Conservation (phyloP, 805 yeast species). For the Metschnikowia koreensis region DNA sequence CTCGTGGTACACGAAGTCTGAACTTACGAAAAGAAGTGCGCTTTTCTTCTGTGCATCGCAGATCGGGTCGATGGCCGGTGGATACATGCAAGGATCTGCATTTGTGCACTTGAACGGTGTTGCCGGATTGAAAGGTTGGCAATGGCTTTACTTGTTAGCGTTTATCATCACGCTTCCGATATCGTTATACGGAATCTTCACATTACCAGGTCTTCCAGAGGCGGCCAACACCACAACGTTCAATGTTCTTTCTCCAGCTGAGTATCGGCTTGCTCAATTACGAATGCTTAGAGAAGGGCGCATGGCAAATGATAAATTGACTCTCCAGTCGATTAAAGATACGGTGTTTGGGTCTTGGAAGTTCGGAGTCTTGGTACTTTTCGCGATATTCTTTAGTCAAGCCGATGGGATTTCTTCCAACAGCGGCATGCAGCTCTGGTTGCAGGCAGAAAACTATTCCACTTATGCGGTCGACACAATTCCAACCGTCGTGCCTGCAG, state of each 20-base stretch:
- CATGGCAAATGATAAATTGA: slow-evolving; percentile 18
- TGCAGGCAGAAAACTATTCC: slow-evolving; percentile 17
- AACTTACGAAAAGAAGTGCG: slow-evolving; percentile 5
- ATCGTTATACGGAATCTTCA: slow-evolving; percentile 11
- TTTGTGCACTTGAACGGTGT: slow-evolving; percentile 2
- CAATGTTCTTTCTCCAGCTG: slow-evolving; percentile 3
- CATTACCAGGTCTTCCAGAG: slow-evolving; percentile 6
- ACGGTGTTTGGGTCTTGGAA: slow-evolving; percentile 22
- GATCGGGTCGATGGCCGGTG: slow-evolving; percentile 7
- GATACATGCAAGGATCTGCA: slow-evolving; percentile 5
- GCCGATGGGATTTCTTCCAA: slow-evolving; percentile 32
- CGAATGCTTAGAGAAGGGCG: slow-evolving; percentile 16
- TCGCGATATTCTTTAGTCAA: slow-evolving; percentile 32
- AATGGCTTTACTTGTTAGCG: slow-evolving; percentile 7
- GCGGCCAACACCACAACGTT: slow-evolving; percentile 3
- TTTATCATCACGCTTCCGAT: slow-evolving; percentile 7
- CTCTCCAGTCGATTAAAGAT: slow-evolving; percentile 6
- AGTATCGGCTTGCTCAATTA: slow-evolving; percentile 11
- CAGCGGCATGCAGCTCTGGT: slow-evolving; percentile 24
- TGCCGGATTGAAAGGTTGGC: slow-evolving; percentile 5
- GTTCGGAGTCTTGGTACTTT: slow-evolving; percentile 24
- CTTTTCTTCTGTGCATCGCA: slow-evolving; percentile 6
- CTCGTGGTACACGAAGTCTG: slow-evolving; percentile 8
- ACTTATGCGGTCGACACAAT: slow-evolving; percentile 18
- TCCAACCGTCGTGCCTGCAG: slow-evolving; percentile 23